phyloP scores from a whole-genome alignment of 257 asterid species.

The Solanum appendiculatum region DNA sequence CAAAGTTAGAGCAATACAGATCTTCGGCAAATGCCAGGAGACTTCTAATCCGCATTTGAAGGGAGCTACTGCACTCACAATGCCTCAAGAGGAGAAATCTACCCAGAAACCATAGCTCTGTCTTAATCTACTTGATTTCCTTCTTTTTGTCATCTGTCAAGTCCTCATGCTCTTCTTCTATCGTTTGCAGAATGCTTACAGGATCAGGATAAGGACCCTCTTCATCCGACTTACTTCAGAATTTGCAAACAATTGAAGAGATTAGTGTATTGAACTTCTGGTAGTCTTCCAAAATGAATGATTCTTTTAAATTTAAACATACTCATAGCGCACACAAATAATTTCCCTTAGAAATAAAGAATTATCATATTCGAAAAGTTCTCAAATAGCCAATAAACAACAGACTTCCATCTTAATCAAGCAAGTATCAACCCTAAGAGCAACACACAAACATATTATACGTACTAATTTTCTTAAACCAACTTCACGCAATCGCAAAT shows the following conservation, averaged over 20 bases:
- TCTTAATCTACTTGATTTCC: not conserved
- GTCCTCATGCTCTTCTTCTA: not conserved
- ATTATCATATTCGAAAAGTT: not conserved
- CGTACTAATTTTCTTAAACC: not conserved
- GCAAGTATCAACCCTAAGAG: not conserved
- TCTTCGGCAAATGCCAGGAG: not conserved
- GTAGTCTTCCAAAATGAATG: not conserved
- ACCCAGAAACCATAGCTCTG: not conserved
- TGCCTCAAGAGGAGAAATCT: not conserved
- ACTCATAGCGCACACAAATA: not conserved
- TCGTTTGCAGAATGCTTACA: not conserved
- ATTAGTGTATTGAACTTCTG: not conserved
- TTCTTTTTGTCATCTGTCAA: not conserved
- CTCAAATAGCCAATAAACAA: not conserved
- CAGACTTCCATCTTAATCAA: not conserved
- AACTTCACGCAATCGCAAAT: not conserved
- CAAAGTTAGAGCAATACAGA: not conserved
- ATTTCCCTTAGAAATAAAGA: not conserved
- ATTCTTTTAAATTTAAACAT: not conserved
- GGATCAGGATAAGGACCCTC: not conserved
- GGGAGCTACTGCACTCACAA: accelerated
- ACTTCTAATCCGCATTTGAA: not conserved
- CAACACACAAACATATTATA: not conserved
- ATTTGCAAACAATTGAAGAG: not conserved
- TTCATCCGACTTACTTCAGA: not conserved